Evolutionary conservation across 495 filamentous ascomycete genomes (phyloP).

Genomic region (Aspergillus ostianus): DNA sequence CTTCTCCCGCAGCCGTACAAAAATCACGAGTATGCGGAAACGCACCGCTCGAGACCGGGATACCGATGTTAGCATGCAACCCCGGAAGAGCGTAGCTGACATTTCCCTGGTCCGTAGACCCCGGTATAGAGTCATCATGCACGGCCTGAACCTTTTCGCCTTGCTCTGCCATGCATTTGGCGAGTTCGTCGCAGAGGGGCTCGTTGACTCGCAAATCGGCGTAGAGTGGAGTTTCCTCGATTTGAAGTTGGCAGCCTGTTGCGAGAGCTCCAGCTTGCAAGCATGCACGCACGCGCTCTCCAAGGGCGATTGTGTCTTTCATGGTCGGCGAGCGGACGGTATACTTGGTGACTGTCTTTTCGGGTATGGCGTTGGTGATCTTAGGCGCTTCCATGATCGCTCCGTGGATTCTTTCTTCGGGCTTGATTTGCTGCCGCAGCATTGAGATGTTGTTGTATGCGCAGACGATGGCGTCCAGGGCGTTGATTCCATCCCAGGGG

Average conservation of each 20-base stretch:
- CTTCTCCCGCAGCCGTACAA: conserved; percentile 40
- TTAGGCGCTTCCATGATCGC: conserved; percentile 18
- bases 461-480: conserved; percentile 15
- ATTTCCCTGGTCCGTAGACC: conserved; percentile 15
- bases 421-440: conserved; percentile 16
- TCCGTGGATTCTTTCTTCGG: conserved; percentile 15
- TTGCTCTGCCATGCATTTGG: background rate
- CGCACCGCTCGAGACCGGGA: conserved; percentile 37
- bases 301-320: conserved; percentile 33
- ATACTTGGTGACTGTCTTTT: conserved; percentile 41
- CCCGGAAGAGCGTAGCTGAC: background rate
- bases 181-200: background rate
- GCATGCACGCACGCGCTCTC: conserved; percentile 36
- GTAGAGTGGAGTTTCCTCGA: background rate
- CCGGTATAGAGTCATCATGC: background rate
- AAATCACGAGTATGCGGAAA: conserved; percentile 26
- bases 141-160: background rate
- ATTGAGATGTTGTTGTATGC: conserved; percentile 12
- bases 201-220: background rate
- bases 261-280: conserved; percentile 49
- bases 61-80: conserved; percentile 13
- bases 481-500: conserved; percentile 17
- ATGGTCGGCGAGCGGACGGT: conserved; percentile 27
- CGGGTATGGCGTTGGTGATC: conserved; percentile 55
- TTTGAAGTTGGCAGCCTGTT: background rate